Base-by-base conservation (phyloP, 31 red algal genomes). In the Endocladia muricata region DNA sequence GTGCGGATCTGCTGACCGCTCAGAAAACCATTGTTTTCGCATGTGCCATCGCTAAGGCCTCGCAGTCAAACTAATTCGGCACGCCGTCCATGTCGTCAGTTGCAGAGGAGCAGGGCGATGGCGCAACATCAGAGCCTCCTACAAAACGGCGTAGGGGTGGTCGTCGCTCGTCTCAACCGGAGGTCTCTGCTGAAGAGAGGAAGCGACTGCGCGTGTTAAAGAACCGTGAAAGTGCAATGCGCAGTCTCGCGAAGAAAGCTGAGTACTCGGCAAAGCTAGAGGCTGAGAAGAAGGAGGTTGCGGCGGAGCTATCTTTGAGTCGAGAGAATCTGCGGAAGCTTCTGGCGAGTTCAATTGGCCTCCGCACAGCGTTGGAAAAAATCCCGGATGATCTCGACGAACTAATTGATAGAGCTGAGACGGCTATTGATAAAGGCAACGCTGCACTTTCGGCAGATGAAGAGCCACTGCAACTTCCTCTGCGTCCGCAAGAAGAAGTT, bases 161-260 rank as follows among this genome's bases (percentile, higher is more conserved):
- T 32, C 79, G 79, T 39, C 60, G 67, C 55, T 65, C 72, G 8
- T 67, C 73, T 33, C 77, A 84, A 30, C 73, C 79, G 26, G 64
- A 78, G 19, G 69, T 91, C 11, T 84, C 88, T 1, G 88, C 67
- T 6, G 88, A 91, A 43, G 88, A 91, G 73, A 70, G 88, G 35
- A 91, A 82, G 73, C 78, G 81, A 25, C 78, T 73, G 5, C 61
- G 88, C n/a, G 73, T 91, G 21, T 66, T 91, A 5, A 91, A 91
- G 73, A 91, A 91, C 55, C 78, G 88, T 26, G 88, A 91, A 68
- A 84, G 79, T 37, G 88, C 88, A 3, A 91, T 91, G 88, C 78
- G 88, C 6, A 84, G 79, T 38, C 79, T 91, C 2, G 88, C 79
- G 21, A 91, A 91, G 73, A 91, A 91, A 49, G 79, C 79, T 39